Conservation (phyloP, 345 rosid genomes). For the Salix dunnii region DNA sequence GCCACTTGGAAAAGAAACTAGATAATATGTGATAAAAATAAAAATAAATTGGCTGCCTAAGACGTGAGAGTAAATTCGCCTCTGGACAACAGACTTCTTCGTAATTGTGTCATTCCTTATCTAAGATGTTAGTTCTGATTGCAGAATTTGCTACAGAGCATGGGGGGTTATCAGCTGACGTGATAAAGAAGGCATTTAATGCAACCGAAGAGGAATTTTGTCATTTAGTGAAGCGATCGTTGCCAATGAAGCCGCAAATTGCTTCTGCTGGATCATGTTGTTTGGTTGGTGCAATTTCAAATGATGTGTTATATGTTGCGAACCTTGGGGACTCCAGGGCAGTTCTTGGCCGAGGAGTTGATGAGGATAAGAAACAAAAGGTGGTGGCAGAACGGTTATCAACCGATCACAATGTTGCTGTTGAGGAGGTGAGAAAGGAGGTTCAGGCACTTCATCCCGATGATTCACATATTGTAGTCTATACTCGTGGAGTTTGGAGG, state of each 20-base stretch:
- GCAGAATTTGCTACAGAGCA: constrained; percentile 77
- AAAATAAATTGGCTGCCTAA: background rate
- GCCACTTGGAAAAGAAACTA: background rate
- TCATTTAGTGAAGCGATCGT: constrained; percentile 60
- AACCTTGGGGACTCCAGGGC: constrained; percentile 96
- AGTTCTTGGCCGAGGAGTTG: constrained; percentile 68
- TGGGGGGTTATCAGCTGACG: constrained; percentile 79
- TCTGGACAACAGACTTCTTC: background rate
- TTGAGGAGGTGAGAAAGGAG: constrained; percentile 89
- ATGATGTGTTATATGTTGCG: constrained; percentile 72
- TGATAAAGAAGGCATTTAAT: constrained; percentile 72
- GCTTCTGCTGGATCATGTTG: constrained; percentile 97
- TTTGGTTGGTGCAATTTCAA: constrained; percentile 78
- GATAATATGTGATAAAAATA: background rate
- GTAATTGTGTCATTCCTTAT: background rate
- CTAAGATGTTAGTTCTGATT: constrained; percentile 2
- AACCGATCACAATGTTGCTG: constrained; percentile 92
- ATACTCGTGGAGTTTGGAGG: constrained; percentile 91
- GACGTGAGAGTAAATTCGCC: background rate
- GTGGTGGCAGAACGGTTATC: constrained; percentile 84
- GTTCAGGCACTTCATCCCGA: constrained; percentile 95
- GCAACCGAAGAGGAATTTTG: constrained; percentile 91
- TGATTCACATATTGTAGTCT: constrained; percentile 80
- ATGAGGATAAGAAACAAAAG: constrained; percentile 30
- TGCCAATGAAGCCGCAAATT: constrained; percentile 71